Percentiles rank a stretch among this genome's conserved stretches.
Evolutionary conservation across 805 yeast genomes (phyloP).

Genomic region (Candida coquimbonensis): DNA sequence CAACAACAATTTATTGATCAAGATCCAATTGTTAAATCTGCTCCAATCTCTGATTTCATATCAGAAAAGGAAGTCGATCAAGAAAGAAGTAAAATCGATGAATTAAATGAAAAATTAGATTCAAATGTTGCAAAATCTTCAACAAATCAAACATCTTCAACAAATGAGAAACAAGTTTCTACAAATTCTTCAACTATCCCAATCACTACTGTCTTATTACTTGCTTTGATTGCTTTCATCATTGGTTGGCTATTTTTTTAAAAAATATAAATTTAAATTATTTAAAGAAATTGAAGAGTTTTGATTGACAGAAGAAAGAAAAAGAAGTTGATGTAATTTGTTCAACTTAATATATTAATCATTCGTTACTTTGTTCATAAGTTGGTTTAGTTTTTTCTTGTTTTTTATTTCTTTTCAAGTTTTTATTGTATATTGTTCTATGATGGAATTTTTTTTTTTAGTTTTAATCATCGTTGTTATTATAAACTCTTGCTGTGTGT

Average conservation of each 20-base stretch:
- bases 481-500: neutral
- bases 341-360: neutral
- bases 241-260: conserved; percentile 63
- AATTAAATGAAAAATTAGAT: conserved; percentile 39
- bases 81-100: conserved; percentile 36
- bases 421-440: neutral
- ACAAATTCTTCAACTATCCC: conserved; percentile 34
- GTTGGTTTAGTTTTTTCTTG: neutral
- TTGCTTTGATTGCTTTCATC: conserved; percentile 47
- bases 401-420: neutral
- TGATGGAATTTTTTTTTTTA: neutral
- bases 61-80: conserved; percentile 28
- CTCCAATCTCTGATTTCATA: too few species aligned
- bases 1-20: neutral
- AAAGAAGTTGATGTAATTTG: too few species aligned
- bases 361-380: neutral
- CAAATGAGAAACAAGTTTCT: conserved; percentile 14
- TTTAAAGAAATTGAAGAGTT: too few species aligned
- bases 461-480: neutral
- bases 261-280: neutral
- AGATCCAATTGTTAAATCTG: neutral
- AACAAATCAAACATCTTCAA: conserved; percentile 2
- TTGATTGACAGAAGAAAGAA: too few species aligned
- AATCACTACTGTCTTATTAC: conserved; percentile 42
- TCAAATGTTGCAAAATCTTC: conserved; percentile 27